phyloP scores from a whole-genome alignment of 331 rosid genomes.

The Stylosanthes scabra region DNA sequence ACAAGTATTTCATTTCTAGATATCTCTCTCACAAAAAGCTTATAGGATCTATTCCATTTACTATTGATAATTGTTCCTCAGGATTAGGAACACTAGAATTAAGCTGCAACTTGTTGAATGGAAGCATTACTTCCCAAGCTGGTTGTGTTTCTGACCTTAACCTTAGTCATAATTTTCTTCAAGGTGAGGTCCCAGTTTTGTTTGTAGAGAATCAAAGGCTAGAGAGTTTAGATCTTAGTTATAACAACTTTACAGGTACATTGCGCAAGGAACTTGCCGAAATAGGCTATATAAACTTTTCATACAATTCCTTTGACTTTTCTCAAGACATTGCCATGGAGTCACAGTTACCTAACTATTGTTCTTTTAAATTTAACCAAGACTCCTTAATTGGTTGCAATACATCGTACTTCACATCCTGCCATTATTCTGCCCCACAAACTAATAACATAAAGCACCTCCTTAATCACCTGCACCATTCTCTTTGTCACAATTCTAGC shows the following conservation, averaged over 20 bases:
- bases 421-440: neutral
- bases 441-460: neutral
- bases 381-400: neutral
- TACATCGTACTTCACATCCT: neutral
- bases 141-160: neutral
- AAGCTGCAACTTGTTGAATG: constrained; percentile 3
- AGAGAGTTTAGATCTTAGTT: neutral
- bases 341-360: neutral
- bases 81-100: neutral
- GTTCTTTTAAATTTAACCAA: neutral
- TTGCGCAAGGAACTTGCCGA: neutral
- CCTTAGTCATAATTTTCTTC: constrained; percentile 11
- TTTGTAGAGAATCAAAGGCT: neutral
- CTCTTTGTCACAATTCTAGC: neutral
- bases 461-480: neutral
- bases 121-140: constrained; percentile 2
- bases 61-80: neutral
- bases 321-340: neutral
- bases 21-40: constrained; percentile 11
- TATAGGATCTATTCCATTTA: neutral
- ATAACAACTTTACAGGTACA: constrained; percentile 14
- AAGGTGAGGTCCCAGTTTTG: neutral
- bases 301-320: constrained; percentile 29
- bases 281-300: neutral
- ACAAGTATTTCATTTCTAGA: neutral